These are phyloP conservation scores for Tulasnella sp. DNA, from an alignment of 768 basidiomycete species.

Conservation along the genomic window DNA sequence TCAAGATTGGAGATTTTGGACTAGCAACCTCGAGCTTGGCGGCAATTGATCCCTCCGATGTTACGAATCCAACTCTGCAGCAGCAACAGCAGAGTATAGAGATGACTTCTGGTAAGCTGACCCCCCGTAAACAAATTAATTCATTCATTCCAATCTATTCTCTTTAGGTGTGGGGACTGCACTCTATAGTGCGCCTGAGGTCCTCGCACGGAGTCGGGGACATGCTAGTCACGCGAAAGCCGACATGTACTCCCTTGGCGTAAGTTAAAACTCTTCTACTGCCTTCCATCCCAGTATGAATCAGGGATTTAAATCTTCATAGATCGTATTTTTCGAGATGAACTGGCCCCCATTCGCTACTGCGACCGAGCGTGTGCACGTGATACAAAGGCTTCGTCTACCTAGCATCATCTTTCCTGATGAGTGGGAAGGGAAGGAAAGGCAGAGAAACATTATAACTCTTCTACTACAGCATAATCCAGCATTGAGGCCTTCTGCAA, in stretches of 20 bases:
- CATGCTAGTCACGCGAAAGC: slow-evolving; percentile 63
- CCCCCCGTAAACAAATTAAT: neutral
- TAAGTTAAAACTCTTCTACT: slow-evolving; percentile 28
- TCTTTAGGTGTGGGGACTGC: slow-evolving; percentile 58
- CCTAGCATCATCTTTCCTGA: slow-evolving; percentile 63
- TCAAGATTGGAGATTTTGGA: slow-evolving; percentile 81
- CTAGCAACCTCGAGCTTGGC: slow-evolving; percentile 73
- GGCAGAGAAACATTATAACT: slow-evolving; percentile 65
- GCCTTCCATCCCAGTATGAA: neutral
- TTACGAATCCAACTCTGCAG: slow-evolving; percentile 34
- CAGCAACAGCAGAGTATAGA: slow-evolving; percentile 41
- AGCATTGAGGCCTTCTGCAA: slow-evolving; percentile 57
- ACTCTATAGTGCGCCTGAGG: slow-evolving; percentile 88
- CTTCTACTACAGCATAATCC: slow-evolving; percentile 76
- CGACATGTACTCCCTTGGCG: slow-evolving; percentile 90
- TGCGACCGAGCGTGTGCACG: slow-evolving; percentile 67
- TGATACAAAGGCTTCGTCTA: slow-evolving; percentile 65
- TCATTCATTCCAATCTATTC: neutral
- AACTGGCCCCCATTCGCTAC: slow-evolving; percentile 66
- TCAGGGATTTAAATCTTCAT: neutral
- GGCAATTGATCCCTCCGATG: slow-evolving; percentile 60
- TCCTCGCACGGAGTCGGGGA: slow-evolving; percentile 45
- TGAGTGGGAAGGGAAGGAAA: slow-evolving; percentile 47
- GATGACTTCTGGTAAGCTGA: slow-evolving; percentile 52
- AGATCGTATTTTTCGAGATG: slow-evolving; percentile 98